Evolutionary conservation across 495 filamentous ascomycete genomes (phyloP).

Genomic region (Symbiotaphrina buchneri): DNA sequence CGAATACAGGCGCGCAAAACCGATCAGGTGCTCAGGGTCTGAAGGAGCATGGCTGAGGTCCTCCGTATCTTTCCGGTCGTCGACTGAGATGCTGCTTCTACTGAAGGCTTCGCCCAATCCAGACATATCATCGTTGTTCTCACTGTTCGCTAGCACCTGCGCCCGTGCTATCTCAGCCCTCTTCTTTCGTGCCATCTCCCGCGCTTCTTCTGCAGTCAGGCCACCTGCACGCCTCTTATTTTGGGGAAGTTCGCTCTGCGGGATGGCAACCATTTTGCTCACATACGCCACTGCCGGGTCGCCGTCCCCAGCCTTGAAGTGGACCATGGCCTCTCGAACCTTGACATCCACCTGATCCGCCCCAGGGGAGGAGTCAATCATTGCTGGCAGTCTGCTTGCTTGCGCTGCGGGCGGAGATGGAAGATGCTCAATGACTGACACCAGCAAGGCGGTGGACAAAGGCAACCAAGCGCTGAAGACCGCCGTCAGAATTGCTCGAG

Average conservation of each 20-base stretch:
- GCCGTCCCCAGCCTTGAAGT: slow-evolving; percentile 41
- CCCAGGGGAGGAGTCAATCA: slow-evolving; percentile 68
- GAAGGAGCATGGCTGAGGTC: slow-evolving; percentile 10
- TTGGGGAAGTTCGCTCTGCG: slow-evolving; percentile 67
- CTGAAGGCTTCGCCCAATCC: slow-evolving; percentile 31
- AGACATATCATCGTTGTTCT: slow-evolving; percentile 6
- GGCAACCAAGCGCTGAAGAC: slow-evolving; percentile 83
- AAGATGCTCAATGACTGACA: slow-evolving; percentile 82
- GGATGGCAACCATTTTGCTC: slow-evolving; percentile 94
- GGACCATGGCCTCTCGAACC: slow-evolving; percentile 56
- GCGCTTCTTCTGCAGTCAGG: slow-evolving; percentile 72
- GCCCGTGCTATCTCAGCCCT: slow-evolving; percentile 64
- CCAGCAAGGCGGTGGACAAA: slow-evolving; percentile 74
- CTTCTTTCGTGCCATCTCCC: slow-evolving; percentile 72
- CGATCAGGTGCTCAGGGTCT: slow-evolving; percentile 74
- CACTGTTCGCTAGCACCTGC: slow-evolving; percentile 14
- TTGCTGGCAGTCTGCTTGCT: slow-evolving; percentile 49
- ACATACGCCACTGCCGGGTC: slow-evolving; percentile 86
- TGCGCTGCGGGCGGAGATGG: slow-evolving; percentile 76
- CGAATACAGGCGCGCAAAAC: slow-evolving; percentile 84
- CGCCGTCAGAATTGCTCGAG: slow-evolving; percentile 59
- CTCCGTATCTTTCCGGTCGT: slow-evolving; percentile 8
- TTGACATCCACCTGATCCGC: slow-evolving; percentile 38
- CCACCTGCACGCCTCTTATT: slow-evolving; percentile 48
- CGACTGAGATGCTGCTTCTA: slow-evolving; percentile 22